Base-by-base conservation (phyloP, 192 early-diverging fungal species). In the Dissophora globulifera region DNA sequence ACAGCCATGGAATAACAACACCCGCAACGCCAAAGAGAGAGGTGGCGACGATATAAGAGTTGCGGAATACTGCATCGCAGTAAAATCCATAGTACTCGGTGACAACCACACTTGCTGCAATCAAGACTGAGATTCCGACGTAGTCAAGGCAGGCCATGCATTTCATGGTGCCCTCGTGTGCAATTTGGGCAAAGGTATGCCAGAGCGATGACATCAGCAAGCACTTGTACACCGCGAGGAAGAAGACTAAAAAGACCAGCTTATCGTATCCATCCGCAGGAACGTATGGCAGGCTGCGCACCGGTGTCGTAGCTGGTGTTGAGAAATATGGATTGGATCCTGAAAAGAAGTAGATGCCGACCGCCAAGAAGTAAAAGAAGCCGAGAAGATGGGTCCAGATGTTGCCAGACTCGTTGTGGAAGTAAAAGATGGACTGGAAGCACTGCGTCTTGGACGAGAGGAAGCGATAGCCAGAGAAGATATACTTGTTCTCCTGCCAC, bases 381-480 rank as follows among this genome's bases (percentile, higher is more conserved):
- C 85, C 88, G 32, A 88, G 33, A 2, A 90, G 78, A 78, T 90
- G 88, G 10, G 88, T 87, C 75, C 82, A 90, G 54, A 90, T 90
- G 65, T 90, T 90, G 30, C 87, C 86, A 15, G 89, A 85, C 62
- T 91, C 89, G 46, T 91, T 91, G 62, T 91, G 89, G 51, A 89
- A 46, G 43, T 80, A 82, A 52, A 91, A 90, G 58, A 91, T 87
- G 17, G 86, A 85, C 62, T 79, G 42, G 43, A 87, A 78, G 60
- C 87, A 89, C 33, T 80, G 71, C 26, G 71, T 62, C 33, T 80
- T 83, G 26, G 75, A 81, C 30, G 82, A 78, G 29, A 79, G 70
- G 69, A 87, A 87, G 0, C 88, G 88, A 38, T 88, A 86, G 7
- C 86, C 81, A 2, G 81, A 81, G 33, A 59, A 48, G 48, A 85